Evolutionary conservation across 129 eudicot genomes (phyloP), one percentile per base, ranked within the genome.

Genomic region (Pseudognaphalium luteoalbum): DNA sequence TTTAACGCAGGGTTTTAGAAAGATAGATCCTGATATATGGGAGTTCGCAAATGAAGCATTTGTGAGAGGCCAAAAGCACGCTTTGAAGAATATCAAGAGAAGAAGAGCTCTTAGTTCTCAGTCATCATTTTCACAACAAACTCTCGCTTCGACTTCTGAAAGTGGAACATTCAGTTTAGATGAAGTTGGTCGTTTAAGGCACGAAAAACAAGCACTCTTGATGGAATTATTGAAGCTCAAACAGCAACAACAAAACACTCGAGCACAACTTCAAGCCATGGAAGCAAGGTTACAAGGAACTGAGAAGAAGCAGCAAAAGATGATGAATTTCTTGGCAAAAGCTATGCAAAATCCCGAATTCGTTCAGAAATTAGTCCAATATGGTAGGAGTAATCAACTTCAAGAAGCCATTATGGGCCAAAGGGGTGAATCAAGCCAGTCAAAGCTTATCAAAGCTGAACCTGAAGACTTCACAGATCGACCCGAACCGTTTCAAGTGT

Each of bases 11-110:
- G 99, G 99, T 8, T 95, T 95, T 78, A 87, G 94, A 85, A 95
- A 95, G 88, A 87, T 91, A 30, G 99, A 95, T 83, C 87, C 97
- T 0, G 99, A 95, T 54, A 79, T 78, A 66, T 95, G 99, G 99
- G 98, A 94, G 66, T 94, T 94, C 66, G 97, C 98, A 0, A 89
- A 91, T 20, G 97, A 94, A 76, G 83, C 90, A 29, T 95, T 95
- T 56, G 80, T 87, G 35, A 85, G 83, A 42, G 96, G 97, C 33
- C 92, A 88, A 44, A 81, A 81, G 76, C 96, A 95, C 50, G 88
- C 84, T 12, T 74, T 95, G 66, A 95, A 59, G 86, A 86, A 80
- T 82, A 91, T 95, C 21, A 89, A 71, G 74, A 84, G 99, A 76
- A 78, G 91, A 81, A 89, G 87, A 66, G 64, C 89, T 7, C 79